These are phyloP conservation scores for Diversispora epigaea DNA, from an alignment of 192 early-diverging fungal species.

Conservation along the genomic window DNA sequence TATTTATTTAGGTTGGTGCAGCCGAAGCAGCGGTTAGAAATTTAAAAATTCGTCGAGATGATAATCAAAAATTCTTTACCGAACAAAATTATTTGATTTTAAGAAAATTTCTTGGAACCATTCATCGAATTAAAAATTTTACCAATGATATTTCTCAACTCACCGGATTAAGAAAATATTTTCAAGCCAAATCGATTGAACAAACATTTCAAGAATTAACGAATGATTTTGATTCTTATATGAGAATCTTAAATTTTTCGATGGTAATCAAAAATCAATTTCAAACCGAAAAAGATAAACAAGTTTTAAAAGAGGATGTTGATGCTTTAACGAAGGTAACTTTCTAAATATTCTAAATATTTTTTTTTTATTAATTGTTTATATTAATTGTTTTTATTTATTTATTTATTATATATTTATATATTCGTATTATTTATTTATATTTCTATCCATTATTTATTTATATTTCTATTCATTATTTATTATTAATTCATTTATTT, in stretches of 20 bases:
- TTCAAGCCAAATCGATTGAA: background rate
- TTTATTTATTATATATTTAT: no score
- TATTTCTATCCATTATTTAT: no score
- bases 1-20: background rate
- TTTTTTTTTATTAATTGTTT: no score
- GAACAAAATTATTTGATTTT: constrained; percentile 9
- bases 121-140: constrained; percentile 12
- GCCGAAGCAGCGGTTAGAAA: constrained; percentile 4
- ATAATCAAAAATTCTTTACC: background rate
- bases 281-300: background rate
- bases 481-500: background rate
- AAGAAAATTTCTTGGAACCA: background rate
- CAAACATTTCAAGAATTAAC: constrained; percentile 24
- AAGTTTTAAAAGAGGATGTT: background rate
- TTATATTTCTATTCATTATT: background rate
- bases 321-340: background rate
- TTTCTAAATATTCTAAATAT: no score
- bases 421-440: no score
- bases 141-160: background rate
- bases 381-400: no score
- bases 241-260: constrained; percentile 21
- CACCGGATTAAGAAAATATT: background rate
- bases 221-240: constrained; percentile 28
- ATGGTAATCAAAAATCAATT: background rate
- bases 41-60: background rate